Conservation (phyloP, 2,329 filamentous ascomycete genomes). For the Ilyonectria robusta region DNA sequence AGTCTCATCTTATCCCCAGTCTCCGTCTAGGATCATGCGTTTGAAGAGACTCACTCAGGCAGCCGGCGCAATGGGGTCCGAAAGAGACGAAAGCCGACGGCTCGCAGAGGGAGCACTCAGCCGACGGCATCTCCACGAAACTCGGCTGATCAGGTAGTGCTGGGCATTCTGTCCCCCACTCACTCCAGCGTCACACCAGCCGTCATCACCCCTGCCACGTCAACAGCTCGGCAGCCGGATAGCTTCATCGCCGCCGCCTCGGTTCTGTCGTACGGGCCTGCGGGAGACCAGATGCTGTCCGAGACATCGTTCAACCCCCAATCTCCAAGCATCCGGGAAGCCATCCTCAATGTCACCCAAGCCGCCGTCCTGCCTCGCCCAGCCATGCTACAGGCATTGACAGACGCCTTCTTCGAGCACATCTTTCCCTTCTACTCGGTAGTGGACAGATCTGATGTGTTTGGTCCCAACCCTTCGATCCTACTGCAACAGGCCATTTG, state of each 20-base stretch:
- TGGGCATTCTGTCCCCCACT: background rate
- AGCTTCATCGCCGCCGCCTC: conserved; percentile 4
- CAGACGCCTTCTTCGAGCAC: conserved; percentile 15
- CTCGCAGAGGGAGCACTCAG: too few species aligned
- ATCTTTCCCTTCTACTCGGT: conserved; percentile 13
- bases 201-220: background rate
- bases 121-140: background rate
- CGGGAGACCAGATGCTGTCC: background rate
- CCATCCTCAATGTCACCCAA: conserved; percentile 5
- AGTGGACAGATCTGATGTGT: conserved; percentile 4
- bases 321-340: background rate
- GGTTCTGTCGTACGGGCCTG: conserved; percentile 2
- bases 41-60: background rate
- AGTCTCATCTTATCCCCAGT: background rate
- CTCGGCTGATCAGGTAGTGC: background rate
- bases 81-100: conserved; percentile 6
- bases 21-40: background rate
- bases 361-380: conserved; percentile 8
- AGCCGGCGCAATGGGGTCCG: conserved; percentile 24
- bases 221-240: background rate
- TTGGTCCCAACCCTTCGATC: background rate
- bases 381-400: conserved; percentile 5
- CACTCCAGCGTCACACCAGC: background rate
- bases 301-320: background rate
- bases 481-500: conserved; percentile 20